Base-by-base conservation (phyloP, 257 asterid species). In the Asclepias syriaca region DNA sequence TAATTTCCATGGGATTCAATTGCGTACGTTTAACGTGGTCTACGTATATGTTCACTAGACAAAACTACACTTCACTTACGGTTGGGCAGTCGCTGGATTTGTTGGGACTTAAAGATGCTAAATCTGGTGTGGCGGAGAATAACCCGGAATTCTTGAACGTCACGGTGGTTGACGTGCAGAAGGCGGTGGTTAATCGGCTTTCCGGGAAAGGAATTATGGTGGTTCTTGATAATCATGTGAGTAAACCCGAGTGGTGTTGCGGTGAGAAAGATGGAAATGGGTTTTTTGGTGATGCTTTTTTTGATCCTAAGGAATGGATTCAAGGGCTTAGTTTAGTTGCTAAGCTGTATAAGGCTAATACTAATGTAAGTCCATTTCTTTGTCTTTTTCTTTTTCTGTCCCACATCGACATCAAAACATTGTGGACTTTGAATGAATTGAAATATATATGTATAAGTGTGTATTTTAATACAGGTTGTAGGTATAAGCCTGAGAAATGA, bases 1-100 rank as follows among this genome's bases (percentile, higher is more conserved):
- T 86, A 16, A 29, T 63, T 6, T 68, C 51, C 0, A 66, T 75
- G 53, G 96, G 97, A 7, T 89, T 92, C 74, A 89, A 89, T 64
- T 92, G 96, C 56, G 89, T 89, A 76, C 73, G 96, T 48, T 81
- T 92, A 56, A 92, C 96, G 3, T 92, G 91, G 89, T 74, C 96
- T 19, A 84, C 93, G 0, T 79, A 65, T 32, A 85, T 88, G 96
- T 88, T 84, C 82, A 89, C 95, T 3, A 66, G 89, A 72, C 73
- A 80, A 7, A 79, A 79, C 8, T 83, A 79, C 29, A 66, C 85
- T 27, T 66, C 27, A 73, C 77, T 86, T 4, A 86, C 82, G 0
- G 93, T 89, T 12, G 74, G 82, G 0, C 51, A 81, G 3, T 83
- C 88, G 2, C 77, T 91, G 0, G 84, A 79, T n/a, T 74, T 74